A percentile compares a stretch with the other conserved stretches of the same genome.
phyloP scores from a whole-genome alignment of 2,329 filamentous ascomycete genomes.

The Exserohilum turcica region DNA sequence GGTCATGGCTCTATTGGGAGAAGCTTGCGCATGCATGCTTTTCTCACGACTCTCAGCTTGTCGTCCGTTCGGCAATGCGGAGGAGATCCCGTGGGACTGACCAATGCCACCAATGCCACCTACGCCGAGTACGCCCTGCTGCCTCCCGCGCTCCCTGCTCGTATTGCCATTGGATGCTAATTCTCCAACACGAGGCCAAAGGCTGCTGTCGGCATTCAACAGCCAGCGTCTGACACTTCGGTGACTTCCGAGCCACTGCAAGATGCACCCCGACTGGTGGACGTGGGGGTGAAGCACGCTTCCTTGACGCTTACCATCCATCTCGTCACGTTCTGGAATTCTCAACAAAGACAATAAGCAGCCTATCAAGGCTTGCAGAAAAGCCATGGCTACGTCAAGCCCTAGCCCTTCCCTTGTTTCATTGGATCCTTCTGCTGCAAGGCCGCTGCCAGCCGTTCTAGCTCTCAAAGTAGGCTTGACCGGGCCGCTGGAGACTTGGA shows the following conservation, averaged over 20 bases:
- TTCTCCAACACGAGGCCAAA: constrained; percentile 1
- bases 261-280: neutral
- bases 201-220: constrained; percentile 4
- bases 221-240: neutral
- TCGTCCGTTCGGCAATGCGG: constrained; percentile 17
- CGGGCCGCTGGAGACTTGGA: constrained; percentile 7
- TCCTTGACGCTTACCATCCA: constrained; percentile 1
- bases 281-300: constrained; percentile 10
- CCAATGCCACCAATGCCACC: constrained; percentile 12
- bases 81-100: constrained; percentile 14
- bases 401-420: neutral
- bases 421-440: neutral
- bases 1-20: neutral
- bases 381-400: neutral
- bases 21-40: neutral
- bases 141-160: neutral
- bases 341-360: constrained; percentile 5
- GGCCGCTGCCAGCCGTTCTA: constrained; percentile 2
- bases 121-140: constrained; percentile 7
- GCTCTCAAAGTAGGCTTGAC: constrained; percentile 2
- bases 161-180: constrained; percentile 4
- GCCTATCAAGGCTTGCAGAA: constrained; percentile 3
- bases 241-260: neutral
- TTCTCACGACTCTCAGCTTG: constrained; percentile 6
- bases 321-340: neutral